Evolutionary conservation across 1,139 yeast genomes (phyloP).

Genomic region (Martiniozyma asiatica): DNA sequence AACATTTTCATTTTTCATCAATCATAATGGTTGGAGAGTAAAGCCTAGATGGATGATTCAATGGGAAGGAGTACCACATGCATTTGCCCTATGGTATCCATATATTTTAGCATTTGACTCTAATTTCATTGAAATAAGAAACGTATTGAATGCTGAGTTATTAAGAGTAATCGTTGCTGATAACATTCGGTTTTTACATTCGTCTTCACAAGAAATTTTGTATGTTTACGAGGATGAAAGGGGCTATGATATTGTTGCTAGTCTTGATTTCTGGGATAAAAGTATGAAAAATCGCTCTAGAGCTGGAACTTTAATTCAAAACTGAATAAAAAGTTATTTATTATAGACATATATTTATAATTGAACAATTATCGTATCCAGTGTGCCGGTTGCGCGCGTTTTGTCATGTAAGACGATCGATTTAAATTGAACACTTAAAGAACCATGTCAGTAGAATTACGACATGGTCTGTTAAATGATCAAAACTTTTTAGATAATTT

Average conservation of each 20-base stretch:
- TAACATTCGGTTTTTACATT: slow-evolving; percentile 77
- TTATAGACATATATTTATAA: too few species aligned
- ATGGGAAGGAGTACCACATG: slow-evolving; percentile 95
- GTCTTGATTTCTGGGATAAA: slow-evolving; percentile 75
- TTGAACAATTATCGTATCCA: too few species aligned
- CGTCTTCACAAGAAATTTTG: slow-evolving; percentile 85
- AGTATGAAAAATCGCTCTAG: slow-evolving; percentile 16
- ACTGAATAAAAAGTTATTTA: too few species aligned
- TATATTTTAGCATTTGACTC: slow-evolving; percentile 84
- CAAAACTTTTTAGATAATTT: slow-evolving; percentile 17
- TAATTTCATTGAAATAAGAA: slow-evolving; percentile 83
- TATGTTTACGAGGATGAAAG: slow-evolving; percentile 86
- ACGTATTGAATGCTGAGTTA: slow-evolving; percentile 77
- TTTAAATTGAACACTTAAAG: neutral
- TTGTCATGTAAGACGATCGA: too few species aligned
- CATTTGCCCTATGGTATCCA: slow-evolving; percentile 89
- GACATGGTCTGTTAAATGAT: slow-evolving; percentile 22
- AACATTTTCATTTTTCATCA: slow-evolving; percentile 88
- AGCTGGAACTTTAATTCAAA: neutral
- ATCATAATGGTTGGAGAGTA: slow-evolving; percentile 92
- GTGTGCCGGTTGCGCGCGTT: too few species aligned
- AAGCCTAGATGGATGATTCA: slow-evolving; percentile 88
- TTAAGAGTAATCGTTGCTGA: slow-evolving; percentile 90
- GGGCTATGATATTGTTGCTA: slow-evolving; percentile 85
- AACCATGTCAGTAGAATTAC: slow-evolving; percentile 14